Conservation (phyloP, 441 rosid genomes). For the Macaranga tanarius region DNA sequence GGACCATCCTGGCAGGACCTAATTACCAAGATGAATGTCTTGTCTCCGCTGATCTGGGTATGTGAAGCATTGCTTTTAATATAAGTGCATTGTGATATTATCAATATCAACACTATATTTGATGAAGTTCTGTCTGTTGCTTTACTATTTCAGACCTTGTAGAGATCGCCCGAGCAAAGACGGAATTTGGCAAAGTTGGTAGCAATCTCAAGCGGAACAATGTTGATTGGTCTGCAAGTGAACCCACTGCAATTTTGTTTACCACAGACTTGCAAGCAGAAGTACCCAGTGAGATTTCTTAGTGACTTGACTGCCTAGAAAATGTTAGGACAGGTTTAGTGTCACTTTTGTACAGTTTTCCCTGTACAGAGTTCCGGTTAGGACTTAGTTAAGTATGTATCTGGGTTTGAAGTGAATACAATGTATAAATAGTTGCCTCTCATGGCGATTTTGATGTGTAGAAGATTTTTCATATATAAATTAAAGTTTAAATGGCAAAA, state of each 20-base stretch:
- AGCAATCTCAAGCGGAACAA: background rate
- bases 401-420: background rate
- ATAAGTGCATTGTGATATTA: background rate
- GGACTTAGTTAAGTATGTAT: background rate
- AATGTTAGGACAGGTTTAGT: background rate
- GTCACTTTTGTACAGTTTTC: no score
- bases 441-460: background rate
- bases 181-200: background rate
- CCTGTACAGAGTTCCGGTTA: background rate
- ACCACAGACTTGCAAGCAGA: constrained; percentile 3
- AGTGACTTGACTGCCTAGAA: background rate
- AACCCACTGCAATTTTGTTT: background rate
- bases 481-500: no score
- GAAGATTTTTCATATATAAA: background rate
- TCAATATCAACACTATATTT: background rate
- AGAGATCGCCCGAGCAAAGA: constrained; percentile 21
- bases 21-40: constrained; percentile 25
- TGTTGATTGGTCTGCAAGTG: constrained; percentile 3
- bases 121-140: background rate
- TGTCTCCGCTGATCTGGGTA: constrained; percentile 29
- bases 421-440: background rate
- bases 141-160: constrained; percentile 14
- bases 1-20: constrained; percentile 27
- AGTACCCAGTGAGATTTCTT: background rate
- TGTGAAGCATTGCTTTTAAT: background rate